phyloP scores from a whole-genome alignment of 1,139 yeast species.

The Ashbya aceris region DNA sequence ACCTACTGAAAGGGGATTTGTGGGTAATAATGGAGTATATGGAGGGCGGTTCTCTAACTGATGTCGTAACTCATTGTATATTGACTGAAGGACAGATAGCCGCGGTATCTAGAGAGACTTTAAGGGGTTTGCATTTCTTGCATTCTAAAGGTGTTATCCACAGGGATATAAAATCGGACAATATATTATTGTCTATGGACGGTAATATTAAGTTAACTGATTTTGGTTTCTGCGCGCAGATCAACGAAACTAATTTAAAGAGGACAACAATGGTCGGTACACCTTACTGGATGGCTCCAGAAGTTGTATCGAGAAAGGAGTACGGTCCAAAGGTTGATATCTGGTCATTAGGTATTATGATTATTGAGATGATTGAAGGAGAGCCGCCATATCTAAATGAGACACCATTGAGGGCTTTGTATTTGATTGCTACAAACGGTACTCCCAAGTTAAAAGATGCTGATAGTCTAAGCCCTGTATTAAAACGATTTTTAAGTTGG shows the following conservation, averaged over 20 bases:
- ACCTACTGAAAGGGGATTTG: slow-evolving; percentile 58
- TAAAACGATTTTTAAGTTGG: slow-evolving; percentile 65
- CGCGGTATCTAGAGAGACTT: slow-evolving; percentile 86
- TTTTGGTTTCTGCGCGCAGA: slow-evolving; percentile 83
- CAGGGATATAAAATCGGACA: slow-evolving; percentile 93
- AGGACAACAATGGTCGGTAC: slow-evolving; percentile 99
- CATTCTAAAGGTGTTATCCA: slow-evolving; percentile 94
- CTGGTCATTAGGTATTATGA: slow-evolving; percentile 97
- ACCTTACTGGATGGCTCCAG: slow-evolving; percentile 99
- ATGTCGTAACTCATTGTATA: slow-evolving; percentile 88
- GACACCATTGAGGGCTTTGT: slow-evolving; percentile 81
- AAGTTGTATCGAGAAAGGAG: slow-evolving; percentile 85
- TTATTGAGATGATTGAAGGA: slow-evolving; percentile 97
- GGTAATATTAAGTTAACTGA: slow-evolving; percentile 90
- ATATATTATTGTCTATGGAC: slow-evolving; percentile 66
- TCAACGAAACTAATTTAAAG: slow-evolving; percentile 74
- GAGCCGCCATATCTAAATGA: slow-evolving; percentile 97
- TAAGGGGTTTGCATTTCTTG: slow-evolving; percentile 74
- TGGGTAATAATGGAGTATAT: slow-evolving; percentile 98
- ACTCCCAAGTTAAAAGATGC: slow-evolving; percentile 90
- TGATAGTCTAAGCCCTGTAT: slow-evolving; percentile 57
- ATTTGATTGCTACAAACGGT: slow-evolving; percentile 90
- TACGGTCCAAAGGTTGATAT: slow-evolving; percentile 97
- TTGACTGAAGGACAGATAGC: slow-evolving; percentile 98
- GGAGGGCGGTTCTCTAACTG: slow-evolving; percentile 97